These are phyloP conservation scores for Tilletia indica DNA, from an alignment of 1,284 basidiomycete species.

Conservation along the genomic window DNA sequence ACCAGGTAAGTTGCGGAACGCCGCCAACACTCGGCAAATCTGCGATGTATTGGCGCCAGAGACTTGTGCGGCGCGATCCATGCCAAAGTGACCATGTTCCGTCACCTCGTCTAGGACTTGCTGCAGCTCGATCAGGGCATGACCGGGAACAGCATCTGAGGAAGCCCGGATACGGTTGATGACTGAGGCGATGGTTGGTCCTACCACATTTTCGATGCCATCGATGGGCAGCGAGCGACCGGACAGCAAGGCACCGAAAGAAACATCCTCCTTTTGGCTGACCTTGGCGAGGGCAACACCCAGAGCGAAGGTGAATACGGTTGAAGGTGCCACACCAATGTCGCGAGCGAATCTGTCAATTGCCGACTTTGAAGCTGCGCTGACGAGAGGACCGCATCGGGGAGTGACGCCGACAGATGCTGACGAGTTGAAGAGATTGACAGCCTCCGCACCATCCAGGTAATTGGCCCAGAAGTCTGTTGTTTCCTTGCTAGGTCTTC, in stretches of 20 bases:
- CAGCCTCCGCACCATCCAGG: not conserved
- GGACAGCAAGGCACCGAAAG: slow-evolving; percentile 3
- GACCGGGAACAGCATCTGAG: not conserved
- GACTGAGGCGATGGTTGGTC: not conserved
- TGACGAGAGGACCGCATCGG: not conserved
- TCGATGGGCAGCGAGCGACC: not conserved
- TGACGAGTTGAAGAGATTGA: not conserved
- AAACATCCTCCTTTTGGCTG: not conserved
- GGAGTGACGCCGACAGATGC: not conserved
- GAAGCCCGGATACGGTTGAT: not conserved
- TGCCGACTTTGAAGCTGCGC: not conserved
- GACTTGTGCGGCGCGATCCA: not conserved
- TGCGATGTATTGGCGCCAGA: not conserved
- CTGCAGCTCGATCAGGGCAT: not conserved
- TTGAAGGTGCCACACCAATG: not conserved
- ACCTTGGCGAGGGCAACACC: not conserved
- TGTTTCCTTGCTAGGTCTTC: not conserved
- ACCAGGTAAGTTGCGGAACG: slow-evolving; percentile 3
- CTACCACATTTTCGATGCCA: not conserved
- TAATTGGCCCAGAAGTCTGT: not conserved
- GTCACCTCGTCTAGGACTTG: not conserved
- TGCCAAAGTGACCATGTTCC: not conserved
- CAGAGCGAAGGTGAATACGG: slow-evolving; percentile 4
- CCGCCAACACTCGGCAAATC: not conserved
- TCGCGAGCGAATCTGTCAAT: not conserved